phyloP scores from a whole-genome alignment of 1,139 yeast species.

The Blastobotrys capitulatus region DNA sequence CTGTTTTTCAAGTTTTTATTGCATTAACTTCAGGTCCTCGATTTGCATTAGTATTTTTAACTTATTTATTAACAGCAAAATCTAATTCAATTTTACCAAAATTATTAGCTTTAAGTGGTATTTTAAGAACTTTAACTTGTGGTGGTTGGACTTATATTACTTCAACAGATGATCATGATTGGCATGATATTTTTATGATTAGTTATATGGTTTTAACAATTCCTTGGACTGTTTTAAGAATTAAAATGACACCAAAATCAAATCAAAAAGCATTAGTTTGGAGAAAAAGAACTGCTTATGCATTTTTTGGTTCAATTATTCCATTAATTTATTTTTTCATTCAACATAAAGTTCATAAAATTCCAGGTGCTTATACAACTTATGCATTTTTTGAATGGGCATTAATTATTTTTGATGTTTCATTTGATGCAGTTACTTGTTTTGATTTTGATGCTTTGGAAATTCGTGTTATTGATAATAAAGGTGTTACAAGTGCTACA shows the following conservation, averaged over 20 bases:
- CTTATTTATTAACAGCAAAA: conserved; percentile 41
- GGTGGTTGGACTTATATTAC: conserved; percentile 99
- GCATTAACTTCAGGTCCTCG: conserved; percentile 58
- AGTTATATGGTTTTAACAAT: conserved; percentile 78
- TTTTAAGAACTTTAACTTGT: conserved; percentile 82
- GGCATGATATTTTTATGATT: conserved; percentile 95
- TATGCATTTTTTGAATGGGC: conserved; percentile 97
- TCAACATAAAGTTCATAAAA: conserved; percentile 82
- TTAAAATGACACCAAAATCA: conserved; percentile 49
- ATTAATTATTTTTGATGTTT: conserved; percentile 72
- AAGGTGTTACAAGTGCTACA: conserved; percentile 31
- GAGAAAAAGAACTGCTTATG: conserved; percentile 49
- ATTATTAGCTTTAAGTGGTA: conserved; percentile 50
- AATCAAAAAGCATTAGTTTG: conserved; percentile 44
- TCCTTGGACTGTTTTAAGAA: conserved; percentile 79
- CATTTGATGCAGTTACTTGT: conserved; percentile 76
- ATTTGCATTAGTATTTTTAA: conserved; percentile 61
- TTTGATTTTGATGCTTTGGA: conserved; percentile 59
- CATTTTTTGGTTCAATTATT: conserved; percentile 65
- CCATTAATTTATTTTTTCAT: conserved; percentile 88
- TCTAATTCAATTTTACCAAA: conserved; percentile 41
- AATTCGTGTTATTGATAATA: conserved; percentile 39
- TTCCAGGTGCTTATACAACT: conserved; percentile 91
- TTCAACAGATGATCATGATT: conserved; percentile 93
- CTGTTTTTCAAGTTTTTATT: conserved; percentile 76